A percentile compares a stretch with the other conserved stretches of the same genome.
Conservation (phyloP, 192 early-diverging fungal genomes). For the Entomortierella lignicola region DNA sequence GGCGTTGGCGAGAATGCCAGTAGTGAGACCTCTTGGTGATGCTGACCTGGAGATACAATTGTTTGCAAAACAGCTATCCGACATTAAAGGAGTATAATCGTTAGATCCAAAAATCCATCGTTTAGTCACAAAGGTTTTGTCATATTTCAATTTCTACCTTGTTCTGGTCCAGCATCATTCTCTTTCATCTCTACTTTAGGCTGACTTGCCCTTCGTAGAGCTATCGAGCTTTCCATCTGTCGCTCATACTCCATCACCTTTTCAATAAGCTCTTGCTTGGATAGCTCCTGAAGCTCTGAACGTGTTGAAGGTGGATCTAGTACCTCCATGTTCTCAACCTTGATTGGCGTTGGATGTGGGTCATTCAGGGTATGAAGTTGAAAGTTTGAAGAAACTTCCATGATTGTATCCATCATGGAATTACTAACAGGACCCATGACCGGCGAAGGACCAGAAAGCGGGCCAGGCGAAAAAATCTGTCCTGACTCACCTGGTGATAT, state of each 20-base stretch:
- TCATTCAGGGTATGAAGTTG: constrained; percentile 48
- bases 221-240: constrained; percentile 32
- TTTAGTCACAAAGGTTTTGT: too few relatives aligned
- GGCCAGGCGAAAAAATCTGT: constrained; percentile 29
- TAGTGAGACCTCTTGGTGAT: constrained; percentile 20
- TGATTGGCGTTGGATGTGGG: neutral
- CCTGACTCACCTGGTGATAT: constrained; percentile 35
- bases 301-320: constrained; percentile 31
- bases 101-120: too few relatives aligned
- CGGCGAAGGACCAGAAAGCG: constrained; percentile 45
- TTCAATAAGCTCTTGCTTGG: constrained; percentile 46
- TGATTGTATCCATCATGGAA: constrained; percentile 47
- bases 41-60: constrained; percentile 8
- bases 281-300: constrained; percentile 31
- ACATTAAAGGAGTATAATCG: too few relatives aligned
- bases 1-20: constrained; percentile 37
- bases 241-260: constrained; percentile 54
- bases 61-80: constrained; percentile 5
- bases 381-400: constrained; percentile 45
- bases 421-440: constrained; percentile 26
- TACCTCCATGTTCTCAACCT: constrained; percentile 29
- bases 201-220: constrained; percentile 23
- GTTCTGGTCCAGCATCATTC: neutral
- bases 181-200: constrained; percentile 10
- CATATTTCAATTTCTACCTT: neutral